phyloP scores from a whole-genome alignment of 1,284 basidiomycete genomes.

The Inonotus obliquus region DNA sequence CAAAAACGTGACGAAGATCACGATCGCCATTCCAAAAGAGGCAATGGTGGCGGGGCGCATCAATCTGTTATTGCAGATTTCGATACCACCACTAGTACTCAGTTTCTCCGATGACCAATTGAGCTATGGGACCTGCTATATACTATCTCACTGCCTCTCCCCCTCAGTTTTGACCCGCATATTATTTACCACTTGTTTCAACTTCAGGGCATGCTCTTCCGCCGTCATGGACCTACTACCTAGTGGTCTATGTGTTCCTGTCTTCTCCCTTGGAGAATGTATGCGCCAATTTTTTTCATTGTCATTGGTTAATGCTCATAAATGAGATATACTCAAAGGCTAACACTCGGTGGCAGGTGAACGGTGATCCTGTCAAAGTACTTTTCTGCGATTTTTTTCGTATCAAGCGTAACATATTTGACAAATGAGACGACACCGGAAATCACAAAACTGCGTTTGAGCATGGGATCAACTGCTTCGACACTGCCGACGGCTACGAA shows the following conservation, averaged over 20 bases:
- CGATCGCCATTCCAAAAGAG: too few species aligned
- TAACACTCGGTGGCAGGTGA: constrained; percentile 38
- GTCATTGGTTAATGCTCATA: neutral
- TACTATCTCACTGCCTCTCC: too few species aligned
- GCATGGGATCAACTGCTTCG: constrained; percentile 23
- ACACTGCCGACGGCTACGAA: constrained; percentile 30
- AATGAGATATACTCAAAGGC: constrained; percentile 5
- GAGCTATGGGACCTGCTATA: too few species aligned
- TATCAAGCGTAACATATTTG: neutral
- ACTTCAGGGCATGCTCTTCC: constrained; percentile 16
- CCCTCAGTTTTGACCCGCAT: too few species aligned
- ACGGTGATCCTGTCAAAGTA: constrained; percentile 69
- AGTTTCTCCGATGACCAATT: too few species aligned
- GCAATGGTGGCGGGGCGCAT: too few species aligned
- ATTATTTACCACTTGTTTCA: neutral
- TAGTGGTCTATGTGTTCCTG: constrained; percentile 20
- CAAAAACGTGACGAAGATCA: too few species aligned
- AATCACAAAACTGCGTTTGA: constrained; percentile 21
- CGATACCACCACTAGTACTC: too few species aligned
- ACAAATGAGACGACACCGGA: constrained; percentile 4
- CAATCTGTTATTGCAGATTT: too few species aligned
- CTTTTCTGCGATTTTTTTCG: too few species aligned
- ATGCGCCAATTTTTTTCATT: neutral
- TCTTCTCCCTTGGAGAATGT: constrained; percentile 22
- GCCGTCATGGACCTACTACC: constrained; percentile 19